Conservation (phyloP, 306 rosid genomes). For the Rosa chinensis region DNA sequence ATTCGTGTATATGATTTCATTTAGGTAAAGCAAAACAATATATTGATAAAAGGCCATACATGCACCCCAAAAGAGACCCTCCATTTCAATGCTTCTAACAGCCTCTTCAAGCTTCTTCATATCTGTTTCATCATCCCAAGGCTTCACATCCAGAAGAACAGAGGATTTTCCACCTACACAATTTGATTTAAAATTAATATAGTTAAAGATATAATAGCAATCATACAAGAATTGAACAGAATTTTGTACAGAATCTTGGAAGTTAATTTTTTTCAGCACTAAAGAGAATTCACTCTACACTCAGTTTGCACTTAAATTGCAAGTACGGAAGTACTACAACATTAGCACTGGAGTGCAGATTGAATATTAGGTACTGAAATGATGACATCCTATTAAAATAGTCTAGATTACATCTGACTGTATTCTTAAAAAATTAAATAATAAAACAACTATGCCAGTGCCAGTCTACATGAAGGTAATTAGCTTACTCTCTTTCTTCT, state of each 20-base stretch:
- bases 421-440: too few species aligned
- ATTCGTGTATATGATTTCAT: not conserved
- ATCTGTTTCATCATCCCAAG: slow-evolving; percentile 96
- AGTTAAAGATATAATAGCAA: not conserved
- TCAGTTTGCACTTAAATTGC: not conserved
- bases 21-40: not conserved
- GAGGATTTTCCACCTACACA: slow-evolving; percentile 81
- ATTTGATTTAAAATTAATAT: slow-evolving; percentile 9
- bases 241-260: not conserved
- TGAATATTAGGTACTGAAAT: too few species aligned
- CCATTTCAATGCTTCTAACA: slow-evolving; percentile 68
- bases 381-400: not conserved
- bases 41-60: slow-evolving; percentile 42
- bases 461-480: not conserved
- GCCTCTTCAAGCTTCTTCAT: slow-evolving; percentile 93
- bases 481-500: slow-evolving; percentile 87
- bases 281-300: not conserved
- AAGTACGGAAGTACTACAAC: too few species aligned
- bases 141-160: slow-evolving; percentile 84
- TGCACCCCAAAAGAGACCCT: slow-evolving; percentile 91
- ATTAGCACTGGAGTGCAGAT: too few species aligned
- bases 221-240: not conserved
- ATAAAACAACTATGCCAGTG: too few species aligned
- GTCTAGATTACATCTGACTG: not conserved
- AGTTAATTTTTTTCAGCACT: not conserved